These are phyloP conservation scores for Trichoderma gracile DNA, from an alignment of 2,329 filamentous ascomycete species.

Conservation along the genomic window DNA sequence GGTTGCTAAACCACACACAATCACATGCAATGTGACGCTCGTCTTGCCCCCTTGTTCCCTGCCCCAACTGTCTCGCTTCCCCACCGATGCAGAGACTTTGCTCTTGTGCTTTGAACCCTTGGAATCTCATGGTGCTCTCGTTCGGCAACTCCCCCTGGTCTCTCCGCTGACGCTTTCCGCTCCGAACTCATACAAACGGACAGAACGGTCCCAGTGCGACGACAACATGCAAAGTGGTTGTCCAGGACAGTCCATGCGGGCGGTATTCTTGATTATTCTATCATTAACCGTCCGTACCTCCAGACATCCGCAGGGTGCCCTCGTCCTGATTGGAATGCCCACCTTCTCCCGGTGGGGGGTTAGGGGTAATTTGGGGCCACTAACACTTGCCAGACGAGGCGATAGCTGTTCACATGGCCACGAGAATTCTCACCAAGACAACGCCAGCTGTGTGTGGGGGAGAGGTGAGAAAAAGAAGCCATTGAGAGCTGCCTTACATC, in stretches of 20 bases:
- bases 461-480: background rate
- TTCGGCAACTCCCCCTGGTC: no score
- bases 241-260: no score
- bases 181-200: background rate
- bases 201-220: no score
- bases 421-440: constrained; percentile 19
- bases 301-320: background rate
- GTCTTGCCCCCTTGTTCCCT: background rate
- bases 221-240: no score
- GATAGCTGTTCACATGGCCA: constrained; percentile 22
- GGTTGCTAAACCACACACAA: background rate
- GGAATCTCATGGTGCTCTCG: constrained; percentile 9
- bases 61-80: constrained; percentile 6
- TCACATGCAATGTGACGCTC: constrained; percentile 24
- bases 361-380: constrained; percentile 19
- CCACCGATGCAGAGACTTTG: background rate
- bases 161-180: background rate
- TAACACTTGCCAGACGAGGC: constrained; percentile 6
- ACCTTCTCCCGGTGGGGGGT: constrained; percentile 3
- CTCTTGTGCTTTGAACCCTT: background rate
- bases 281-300: no score
- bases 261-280: no score
- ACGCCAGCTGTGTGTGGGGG: constrained; percentile 1
- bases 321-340: constrained; percentile 16
- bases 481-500: background rate